These are phyloP conservation scores for Pistacia atlantica DNA, from an alignment of 345 rosid species.

Conservation along the genomic window DNA sequence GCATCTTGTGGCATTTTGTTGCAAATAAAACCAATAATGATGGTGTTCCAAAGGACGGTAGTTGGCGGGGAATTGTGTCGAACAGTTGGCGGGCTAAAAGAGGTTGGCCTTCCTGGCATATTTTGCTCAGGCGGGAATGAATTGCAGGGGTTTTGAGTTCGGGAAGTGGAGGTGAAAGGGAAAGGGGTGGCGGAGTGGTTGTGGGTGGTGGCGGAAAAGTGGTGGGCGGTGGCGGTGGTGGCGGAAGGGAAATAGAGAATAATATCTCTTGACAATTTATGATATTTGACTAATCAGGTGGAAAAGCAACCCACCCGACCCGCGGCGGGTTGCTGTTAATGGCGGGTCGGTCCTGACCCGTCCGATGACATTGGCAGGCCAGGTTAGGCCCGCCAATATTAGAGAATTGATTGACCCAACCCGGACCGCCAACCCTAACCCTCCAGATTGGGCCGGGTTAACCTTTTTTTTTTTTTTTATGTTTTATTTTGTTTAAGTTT, in stretches of 20 bases:
- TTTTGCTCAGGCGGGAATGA: conserved; percentile 74
- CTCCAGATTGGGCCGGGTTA: too few species aligned
- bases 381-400: too few species aligned
- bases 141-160: conserved; percentile 64
- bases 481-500: too few species aligned
- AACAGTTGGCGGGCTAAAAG: conserved; percentile 80
- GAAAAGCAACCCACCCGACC: conserved; percentile 11
- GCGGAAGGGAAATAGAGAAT: conserved; percentile 39
- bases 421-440: too few species aligned
- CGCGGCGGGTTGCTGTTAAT: too few species aligned
- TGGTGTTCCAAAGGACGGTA: conserved; percentile 80
- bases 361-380: too few species aligned
- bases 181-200: conserved; percentile 23
- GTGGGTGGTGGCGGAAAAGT: conserved; percentile 26
- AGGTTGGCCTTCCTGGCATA: conserved; percentile 82
- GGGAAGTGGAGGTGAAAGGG: conserved; percentile 37
- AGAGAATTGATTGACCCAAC: too few species aligned
- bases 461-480: too few species aligned
- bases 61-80: conserved; percentile 77
- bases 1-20: conserved; percentile 76
- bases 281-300: too few species aligned
- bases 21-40: conserved; percentile 85
- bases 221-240: too few species aligned
- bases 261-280: too few species aligned
- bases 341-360: too few species aligned